Evolutionary conservation across 1,284 basidiomycete genomes (phyloP).

Genomic region (Clitocybe nebularis): DNA sequence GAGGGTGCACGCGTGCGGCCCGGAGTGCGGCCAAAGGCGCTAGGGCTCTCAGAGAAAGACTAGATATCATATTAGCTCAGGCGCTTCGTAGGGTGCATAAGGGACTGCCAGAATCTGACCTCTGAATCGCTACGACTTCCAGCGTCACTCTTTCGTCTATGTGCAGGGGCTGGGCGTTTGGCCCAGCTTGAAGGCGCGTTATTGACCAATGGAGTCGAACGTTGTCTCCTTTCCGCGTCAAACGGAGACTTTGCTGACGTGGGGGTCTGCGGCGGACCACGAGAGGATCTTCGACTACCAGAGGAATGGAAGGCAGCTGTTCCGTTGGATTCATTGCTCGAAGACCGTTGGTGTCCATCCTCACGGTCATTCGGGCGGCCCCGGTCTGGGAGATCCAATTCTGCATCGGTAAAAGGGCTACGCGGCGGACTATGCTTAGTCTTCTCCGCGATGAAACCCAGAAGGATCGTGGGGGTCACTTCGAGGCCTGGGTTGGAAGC

Average conservation of each 20-base stretch:
- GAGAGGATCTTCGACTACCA: slow-evolving; percentile 37
- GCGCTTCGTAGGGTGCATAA: not conserved
- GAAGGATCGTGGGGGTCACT: slow-evolving; percentile 62
- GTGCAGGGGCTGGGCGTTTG: slow-evolving; percentile 57
- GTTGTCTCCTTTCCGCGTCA: slow-evolving; percentile 60
- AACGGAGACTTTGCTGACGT: slow-evolving; percentile 47
- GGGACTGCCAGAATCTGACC: slow-evolving; percentile 30
- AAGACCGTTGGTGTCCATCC: slow-evolving; percentile 40
- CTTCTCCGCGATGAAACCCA: slow-evolving; percentile 61
- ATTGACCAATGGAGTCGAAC: slow-evolving; percentile 53
- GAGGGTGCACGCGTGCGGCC: slow-evolving; percentile 59
- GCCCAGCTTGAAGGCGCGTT: slow-evolving; percentile 70
- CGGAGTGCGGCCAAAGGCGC: slow-evolving; percentile 36
- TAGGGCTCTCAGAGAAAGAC: slow-evolving; percentile 33
- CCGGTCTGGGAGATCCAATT: slow-evolving; percentile 24
- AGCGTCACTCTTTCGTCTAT: slow-evolving; percentile 64
- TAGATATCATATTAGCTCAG: slow-evolving; percentile 9
- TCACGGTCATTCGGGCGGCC: slow-evolving; percentile 29
- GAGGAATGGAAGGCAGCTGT: slow-evolving; percentile 29
- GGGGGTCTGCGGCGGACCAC: slow-evolving; percentile 43
- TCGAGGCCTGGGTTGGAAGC: slow-evolving; percentile 58
- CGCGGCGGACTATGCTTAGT: slow-evolving; percentile 46
- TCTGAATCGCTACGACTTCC: slow-evolving; percentile 68
- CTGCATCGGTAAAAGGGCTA: slow-evolving; percentile 31
- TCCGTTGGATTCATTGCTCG: slow-evolving; percentile 50